phyloP scores from a whole-genome alignment of 2,329 filamentous ascomycete species.

The Tolypocladium amazonense region DNA sequence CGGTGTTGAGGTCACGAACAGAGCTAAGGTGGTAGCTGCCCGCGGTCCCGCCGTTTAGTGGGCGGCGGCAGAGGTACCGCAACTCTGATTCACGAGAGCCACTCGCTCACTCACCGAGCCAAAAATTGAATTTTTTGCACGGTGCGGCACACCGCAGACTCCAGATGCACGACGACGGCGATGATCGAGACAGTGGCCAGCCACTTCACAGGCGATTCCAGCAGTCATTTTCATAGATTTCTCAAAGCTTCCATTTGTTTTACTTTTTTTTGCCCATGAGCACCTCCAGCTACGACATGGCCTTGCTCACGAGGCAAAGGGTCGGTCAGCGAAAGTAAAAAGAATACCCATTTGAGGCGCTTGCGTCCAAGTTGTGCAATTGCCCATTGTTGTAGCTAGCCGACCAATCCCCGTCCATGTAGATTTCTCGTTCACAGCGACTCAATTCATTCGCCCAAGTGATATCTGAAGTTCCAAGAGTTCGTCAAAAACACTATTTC shows the following conservation, averaged over 20 bases:
- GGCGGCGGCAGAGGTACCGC: neutral
- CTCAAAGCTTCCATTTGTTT: conserved; percentile 22
- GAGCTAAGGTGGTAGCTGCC: neutral
- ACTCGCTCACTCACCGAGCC: neutral
- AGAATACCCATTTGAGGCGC: conserved; percentile 18
- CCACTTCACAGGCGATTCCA: neutral
- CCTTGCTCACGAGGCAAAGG: conserved; percentile 18
- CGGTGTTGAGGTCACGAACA: neutral
- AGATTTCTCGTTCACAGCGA: conserved; percentile 28
- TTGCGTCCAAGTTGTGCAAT: conserved; percentile 10
- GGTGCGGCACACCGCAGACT: neutral
- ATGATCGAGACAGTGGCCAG: neutral
- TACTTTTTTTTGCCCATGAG: conserved; percentile 17
- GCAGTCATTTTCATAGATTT: conserved; percentile 17
- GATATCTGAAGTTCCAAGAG: conserved; percentile 22
- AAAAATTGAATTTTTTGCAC: neutral
- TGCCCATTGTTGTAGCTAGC: conserved; percentile 25
- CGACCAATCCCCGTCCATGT: conserved; percentile 33
- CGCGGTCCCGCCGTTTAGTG: neutral
- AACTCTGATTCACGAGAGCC: neutral
- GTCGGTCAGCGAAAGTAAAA: conserved; percentile 28
- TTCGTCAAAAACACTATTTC: conserved; percentile 20
- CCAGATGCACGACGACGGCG: neutral
- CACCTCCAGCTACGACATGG: conserved; percentile 19
- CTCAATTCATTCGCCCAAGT: conserved; percentile 27